Percentiles rank a stretch among this genome's conserved stretches.
Conservation (phyloP, 2,329 filamentous ascomycete species). For the Alternaria longipes region DNA sequence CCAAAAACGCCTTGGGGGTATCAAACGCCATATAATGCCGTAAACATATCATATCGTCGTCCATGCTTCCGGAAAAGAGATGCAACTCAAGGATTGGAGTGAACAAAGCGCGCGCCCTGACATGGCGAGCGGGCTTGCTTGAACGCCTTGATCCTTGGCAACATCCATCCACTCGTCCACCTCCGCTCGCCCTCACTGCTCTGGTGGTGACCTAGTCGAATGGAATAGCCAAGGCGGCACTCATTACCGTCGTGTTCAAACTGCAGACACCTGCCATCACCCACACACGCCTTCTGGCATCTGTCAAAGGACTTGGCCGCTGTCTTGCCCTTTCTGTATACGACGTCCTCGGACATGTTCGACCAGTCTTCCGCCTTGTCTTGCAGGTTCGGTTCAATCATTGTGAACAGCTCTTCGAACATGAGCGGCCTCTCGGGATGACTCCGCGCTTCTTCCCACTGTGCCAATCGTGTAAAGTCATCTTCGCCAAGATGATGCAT, state of each 20-base stretch:
- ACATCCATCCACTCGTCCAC: slow-evolving; percentile 47
- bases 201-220: slow-evolving; percentile 42
- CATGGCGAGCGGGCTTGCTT: slow-evolving; percentile 41
- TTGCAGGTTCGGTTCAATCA: slow-evolving; percentile 40
- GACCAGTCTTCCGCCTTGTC: slow-evolving; percentile 43
- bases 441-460: slow-evolving; percentile 39
- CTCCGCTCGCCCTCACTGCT: slow-evolving; percentile 28
- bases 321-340: slow-evolving; percentile 28
- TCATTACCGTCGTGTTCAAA: slow-evolving; percentile 42
- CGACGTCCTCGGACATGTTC: slow-evolving; percentile 44
- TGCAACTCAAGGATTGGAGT: slow-evolving; percentile 43
- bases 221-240: slow-evolving; percentile 40
- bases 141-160: slow-evolving; percentile 40
- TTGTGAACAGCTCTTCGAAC: slow-evolving; percentile 46
- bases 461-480: slow-evolving; percentile 40
- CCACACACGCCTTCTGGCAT: slow-evolving; percentile 41
- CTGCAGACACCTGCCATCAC: slow-evolving; percentile 44
- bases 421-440: slow-evolving; percentile 40
- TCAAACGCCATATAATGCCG: slow-evolving; percentile 47
- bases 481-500: slow-evolving; percentile 47
- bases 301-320: slow-evolving; percentile 38
- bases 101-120: slow-evolving; percentile 45
- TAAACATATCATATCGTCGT: slow-evolving; percentile 30
- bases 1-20: slow-evolving; percentile 36
- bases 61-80: not conserved